Conservation (phyloP, 768 basidiomycete genomes). For the Russula earlei region DNA sequence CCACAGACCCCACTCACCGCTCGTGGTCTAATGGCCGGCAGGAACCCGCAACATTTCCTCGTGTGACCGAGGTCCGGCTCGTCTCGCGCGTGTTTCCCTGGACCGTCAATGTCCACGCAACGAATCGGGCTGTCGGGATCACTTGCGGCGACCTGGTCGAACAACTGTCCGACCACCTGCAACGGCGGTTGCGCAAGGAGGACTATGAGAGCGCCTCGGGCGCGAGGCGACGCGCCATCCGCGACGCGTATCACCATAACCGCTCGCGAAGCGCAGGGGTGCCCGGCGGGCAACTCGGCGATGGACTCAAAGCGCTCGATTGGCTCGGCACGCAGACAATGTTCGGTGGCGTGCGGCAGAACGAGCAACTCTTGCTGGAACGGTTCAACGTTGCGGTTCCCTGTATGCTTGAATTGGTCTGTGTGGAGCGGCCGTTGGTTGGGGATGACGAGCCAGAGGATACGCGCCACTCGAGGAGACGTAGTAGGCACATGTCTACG, state of each 20-base stretch:
- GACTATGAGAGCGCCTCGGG: constrained; percentile 41
- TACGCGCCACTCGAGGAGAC: constrained; percentile 28
- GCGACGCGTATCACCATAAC: constrained; percentile 52
- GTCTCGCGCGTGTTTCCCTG: constrained; percentile 48
- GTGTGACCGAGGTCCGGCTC: constrained; percentile 42
- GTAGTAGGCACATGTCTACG: constrained; percentile 4
- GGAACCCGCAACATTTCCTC: constrained; percentile 58
- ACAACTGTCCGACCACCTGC: constrained; percentile 40
- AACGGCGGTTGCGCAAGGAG: constrained; percentile 38
- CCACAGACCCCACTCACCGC: constrained; percentile 45
- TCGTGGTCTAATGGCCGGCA: constrained; percentile 62
- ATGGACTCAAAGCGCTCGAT: constrained; percentile 57
- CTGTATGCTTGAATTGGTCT: constrained; percentile 52
- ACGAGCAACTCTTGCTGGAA: constrained; percentile 36
- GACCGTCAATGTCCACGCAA: constrained; percentile 41
- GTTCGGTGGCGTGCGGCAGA: constrained; percentile 51
- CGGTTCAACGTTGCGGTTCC: constrained; percentile 39
- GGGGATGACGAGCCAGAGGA: constrained; percentile 43
- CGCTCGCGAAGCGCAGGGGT: constrained; percentile 53
- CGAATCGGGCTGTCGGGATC: constrained; percentile 40
- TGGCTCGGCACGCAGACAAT: constrained; percentile 49
- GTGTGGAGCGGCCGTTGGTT: constrained; percentile 37
- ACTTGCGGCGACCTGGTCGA: constrained; percentile 63
- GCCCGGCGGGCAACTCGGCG: constrained; percentile 58
- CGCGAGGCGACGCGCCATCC: constrained; percentile 34